A percentile compares a stretch with the other conserved stretches of the same genome.
These are phyloP conservation scores for Rhizophagus sp. DNA, from an alignment of 192 early-diverging fungal species.

Conservation along the genomic window DNA sequence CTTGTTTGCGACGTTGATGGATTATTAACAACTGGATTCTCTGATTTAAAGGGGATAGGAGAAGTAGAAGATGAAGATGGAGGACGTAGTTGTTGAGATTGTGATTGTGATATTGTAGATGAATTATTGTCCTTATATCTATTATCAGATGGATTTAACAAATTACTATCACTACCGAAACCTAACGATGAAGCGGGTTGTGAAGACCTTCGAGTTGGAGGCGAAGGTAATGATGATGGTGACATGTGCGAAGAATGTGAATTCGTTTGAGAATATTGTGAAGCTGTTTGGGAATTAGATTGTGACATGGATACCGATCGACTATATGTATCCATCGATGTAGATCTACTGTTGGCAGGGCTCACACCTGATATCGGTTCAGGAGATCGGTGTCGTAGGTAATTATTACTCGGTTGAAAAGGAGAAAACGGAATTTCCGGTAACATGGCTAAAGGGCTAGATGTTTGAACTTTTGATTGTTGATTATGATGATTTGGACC, in stretches of 20 bases:
- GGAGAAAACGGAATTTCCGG: conserved; percentile 26
- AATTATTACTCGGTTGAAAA: conserved; percentile 21
- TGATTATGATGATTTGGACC: background rate
- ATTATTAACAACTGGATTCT: background rate
- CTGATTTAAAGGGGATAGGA: background rate
- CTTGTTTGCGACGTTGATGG: conserved; percentile 3
- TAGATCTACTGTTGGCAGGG: background rate
- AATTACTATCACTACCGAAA: conserved; percentile 26
- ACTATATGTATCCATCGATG: conserved; percentile 8
- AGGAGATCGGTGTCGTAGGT: conserved; percentile 25
- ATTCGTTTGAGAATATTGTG: background rate
- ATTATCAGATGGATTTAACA: conserved; percentile 26
- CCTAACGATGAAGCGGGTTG: conserved; percentile 24
- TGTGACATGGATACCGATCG: background rate
- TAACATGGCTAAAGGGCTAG: conserved; percentile 24
- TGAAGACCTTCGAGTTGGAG: conserved; percentile 11
- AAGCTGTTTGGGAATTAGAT: background rate
- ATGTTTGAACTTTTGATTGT: conserved; percentile 15
- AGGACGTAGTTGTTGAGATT: conserved; percentile 1
- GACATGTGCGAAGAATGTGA: background rate
- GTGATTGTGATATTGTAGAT: background rate
- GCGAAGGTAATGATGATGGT: background rate
- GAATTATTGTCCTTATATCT: conserved; percentile 12
- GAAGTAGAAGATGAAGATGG: conserved; percentile 10
- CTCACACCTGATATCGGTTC: conserved; percentile 16